Base-by-base conservation (phyloP, 2,329 filamentous ascomycete genomes). In the Ophiostoma fasciatum region DNA sequence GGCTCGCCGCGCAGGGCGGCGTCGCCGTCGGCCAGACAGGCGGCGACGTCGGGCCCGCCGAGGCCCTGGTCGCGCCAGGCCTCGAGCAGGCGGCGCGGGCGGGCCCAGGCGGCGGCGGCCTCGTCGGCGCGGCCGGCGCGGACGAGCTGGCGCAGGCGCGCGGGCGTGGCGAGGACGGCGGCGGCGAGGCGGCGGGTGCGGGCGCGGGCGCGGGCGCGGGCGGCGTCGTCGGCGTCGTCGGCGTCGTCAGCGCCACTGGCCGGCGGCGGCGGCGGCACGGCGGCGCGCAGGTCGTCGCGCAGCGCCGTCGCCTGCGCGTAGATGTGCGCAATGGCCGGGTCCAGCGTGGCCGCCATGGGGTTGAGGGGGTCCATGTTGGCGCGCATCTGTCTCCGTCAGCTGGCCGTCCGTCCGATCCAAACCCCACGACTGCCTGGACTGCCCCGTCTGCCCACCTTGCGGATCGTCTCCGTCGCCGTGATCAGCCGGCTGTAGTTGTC, bases 401-500 rank as follows among this genome's bases (percentile, higher is more conserved):
- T 7, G n/a, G 8, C 3, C 4, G 15, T 21, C 18, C 13, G 15
- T n/a, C n/a, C n/a, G n/a, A n/a, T n/a, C n/a, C n/a, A n/a, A n/a
- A n/a, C n/a, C n/a, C n/a, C n/a, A n/a, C n/a, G n/a, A n/a, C n/a
- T n/a, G n/a, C n/a, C n/a, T n/a, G n/a, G n/a, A n/a, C n/a, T n/a
- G n/a, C n/a, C n/a, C n/a, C n/a, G n/a, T n/a, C n/a, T n/a, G n/a
- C 55, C 17, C 47, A 74, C 72, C 60, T 82, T 84, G 33, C 82
- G 72, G 50, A 98, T 98, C 4, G 88, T 96, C 57, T 94, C 88
- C 10, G 92, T 94, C 1, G 90, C 90, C n/a, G 79, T 74, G 46
- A 98, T 94, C 46, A 98, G 61, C 60, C 96, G 96, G 47, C 81
- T 90, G 57, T 96, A 98, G 54, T 98, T 98, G 55, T 98, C 88